Evolutionary conservation across 148 eudicot species (phyloP), one percentile per base, ranked within the genome.

Genomic region (Silene latifolia): DNA sequence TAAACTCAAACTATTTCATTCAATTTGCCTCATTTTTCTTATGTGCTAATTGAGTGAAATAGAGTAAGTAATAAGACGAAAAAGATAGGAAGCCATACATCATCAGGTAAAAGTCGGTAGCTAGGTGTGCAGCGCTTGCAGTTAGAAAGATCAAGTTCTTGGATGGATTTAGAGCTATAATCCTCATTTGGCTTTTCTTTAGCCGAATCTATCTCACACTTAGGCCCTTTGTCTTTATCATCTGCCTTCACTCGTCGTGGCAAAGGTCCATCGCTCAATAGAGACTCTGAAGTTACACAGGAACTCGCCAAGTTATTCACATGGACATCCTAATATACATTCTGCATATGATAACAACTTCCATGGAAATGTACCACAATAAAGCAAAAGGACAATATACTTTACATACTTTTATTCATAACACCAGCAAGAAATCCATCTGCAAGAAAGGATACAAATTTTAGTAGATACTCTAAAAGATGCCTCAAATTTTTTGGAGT

Each of bases 341-440:
- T 24, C 25, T 1, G 4, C 19, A 70, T 27, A 39, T 32, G 21
- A n/a, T 20, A 46, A 18, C 54, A 42, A 67, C 14, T 4, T n/a
- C 24, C 44, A 42, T 19, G 8, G 54, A 32, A 32, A 32, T 32
- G 35, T 32, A 46, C 25, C 15, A 67, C 32, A 44, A 51, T 51
- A 4, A 48, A 48, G 54, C 11, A 51, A 39, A 51, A 51, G 17
- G 14, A 14, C 4, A 51, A 51, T 14, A n/a, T 15, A 17, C 5
- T 53, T 51, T 29, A 85, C 96, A 53, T 90, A 95, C 99, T 95
- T 88, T 90, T 90, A 73, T 78, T 85, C 90, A 95, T 87, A 27
- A 90, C 92, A 81, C 97, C 93, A 48, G 91, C 93, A 82, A 96
- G 92, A 77, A 89, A 92, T 78, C 91, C 99, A 82, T 96, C 99